These are phyloP conservation scores for Pichia pseudocactophila DNA, from an alignment of 805 yeast genomes.

Conservation along the genomic window DNA sequence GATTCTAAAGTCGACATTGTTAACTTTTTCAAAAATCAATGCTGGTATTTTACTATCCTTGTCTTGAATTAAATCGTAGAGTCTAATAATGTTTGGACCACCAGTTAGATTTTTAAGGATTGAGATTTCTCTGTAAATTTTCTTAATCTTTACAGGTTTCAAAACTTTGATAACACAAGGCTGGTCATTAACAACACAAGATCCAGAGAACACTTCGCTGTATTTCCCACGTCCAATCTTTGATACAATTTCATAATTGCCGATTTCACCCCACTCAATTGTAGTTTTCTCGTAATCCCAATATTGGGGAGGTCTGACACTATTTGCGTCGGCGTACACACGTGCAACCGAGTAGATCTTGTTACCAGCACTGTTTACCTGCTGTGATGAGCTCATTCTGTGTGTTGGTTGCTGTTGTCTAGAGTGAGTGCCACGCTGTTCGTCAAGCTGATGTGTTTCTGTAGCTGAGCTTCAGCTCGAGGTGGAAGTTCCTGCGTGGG, in stretches of 20 bases:
- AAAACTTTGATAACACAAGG: constrained; percentile 82
- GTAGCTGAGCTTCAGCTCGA: no score
- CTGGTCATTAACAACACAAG: constrained; percentile 49
- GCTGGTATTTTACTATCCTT: constrained; percentile 81
- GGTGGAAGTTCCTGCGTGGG: no score
- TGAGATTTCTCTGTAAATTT: constrained; percentile 83
- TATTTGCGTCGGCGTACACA: constrained; percentile 77
- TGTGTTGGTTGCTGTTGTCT: background rate
- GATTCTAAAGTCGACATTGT: constrained; percentile 79
- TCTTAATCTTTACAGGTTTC: constrained; percentile 89
- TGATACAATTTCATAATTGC: constrained; percentile 74
- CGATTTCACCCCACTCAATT: constrained; percentile 77
- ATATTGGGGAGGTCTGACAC: constrained; percentile 64
- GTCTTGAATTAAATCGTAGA: constrained; percentile 83
- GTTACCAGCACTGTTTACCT: constrained; percentile 13
- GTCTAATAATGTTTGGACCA: constrained; percentile 71
- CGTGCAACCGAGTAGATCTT: constrained; percentile 36
- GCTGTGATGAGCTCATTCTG: background rate
- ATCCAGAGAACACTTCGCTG: constrained; percentile 87
- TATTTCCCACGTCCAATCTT: constrained; percentile 91
- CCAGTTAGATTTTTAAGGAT: constrained; percentile 76
- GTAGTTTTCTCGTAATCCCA: constrained; percentile 73
- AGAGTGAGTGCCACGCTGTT: no score
- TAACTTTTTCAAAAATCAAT: constrained; percentile 73
- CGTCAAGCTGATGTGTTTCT: no score